Percentiles rank a stretch among this genome's conserved stretches.
phyloP scores from a whole-genome alignment of 495 filamentous ascomycete species.

The Ascobolus immersus region DNA sequence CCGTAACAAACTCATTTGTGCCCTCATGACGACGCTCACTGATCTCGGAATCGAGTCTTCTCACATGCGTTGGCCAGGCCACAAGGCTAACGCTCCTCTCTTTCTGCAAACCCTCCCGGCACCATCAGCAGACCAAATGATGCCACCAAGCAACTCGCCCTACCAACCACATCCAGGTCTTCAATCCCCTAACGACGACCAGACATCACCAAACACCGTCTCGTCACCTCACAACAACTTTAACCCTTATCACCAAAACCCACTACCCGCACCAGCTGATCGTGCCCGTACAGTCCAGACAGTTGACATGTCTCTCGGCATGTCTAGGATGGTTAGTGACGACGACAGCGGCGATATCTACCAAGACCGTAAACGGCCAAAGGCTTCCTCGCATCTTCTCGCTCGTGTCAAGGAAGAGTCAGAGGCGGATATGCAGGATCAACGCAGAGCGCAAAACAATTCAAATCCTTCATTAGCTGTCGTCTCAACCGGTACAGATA shows the following conservation, averaged over 20 bases:
- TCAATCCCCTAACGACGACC: slow-evolving; percentile 8
- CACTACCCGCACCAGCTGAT: slow-evolving; percentile 19
- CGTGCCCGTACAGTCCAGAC: slow-evolving; percentile 30
- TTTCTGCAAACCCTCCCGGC: slow-evolving; percentile 24
- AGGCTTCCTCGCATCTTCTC: slow-evolving; percentile 19
- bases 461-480: background rate
- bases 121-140: slow-evolving; percentile 30
- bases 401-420: slow-evolving; percentile 23
- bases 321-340: slow-evolving; percentile 30
- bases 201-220: background rate
- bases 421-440: slow-evolving; percentile 16
- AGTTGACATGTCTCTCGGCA: slow-evolving; percentile 54
- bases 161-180: slow-evolving; percentile 2
- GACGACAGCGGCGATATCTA: slow-evolving; percentile 47
- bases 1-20: slow-evolving; percentile 86
- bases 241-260: background rate
- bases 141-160: slow-evolving; percentile 7
- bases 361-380: slow-evolving; percentile 23
- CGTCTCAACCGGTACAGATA: too few relatives aligned
- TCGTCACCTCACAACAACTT: slow-evolving; percentile 1
- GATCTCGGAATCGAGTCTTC: slow-evolving; percentile 54
- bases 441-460: background rate
- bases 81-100: slow-evolving; percentile 13
- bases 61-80: slow-evolving; percentile 41
- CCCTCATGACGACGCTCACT: slow-evolving; percentile 64